Evolutionary conservation across 495 filamentous ascomycete genomes (phyloP), one percentile per base, ranked within the genome.

Genomic region (Hyphodiscus hymeniophilus): DNA sequence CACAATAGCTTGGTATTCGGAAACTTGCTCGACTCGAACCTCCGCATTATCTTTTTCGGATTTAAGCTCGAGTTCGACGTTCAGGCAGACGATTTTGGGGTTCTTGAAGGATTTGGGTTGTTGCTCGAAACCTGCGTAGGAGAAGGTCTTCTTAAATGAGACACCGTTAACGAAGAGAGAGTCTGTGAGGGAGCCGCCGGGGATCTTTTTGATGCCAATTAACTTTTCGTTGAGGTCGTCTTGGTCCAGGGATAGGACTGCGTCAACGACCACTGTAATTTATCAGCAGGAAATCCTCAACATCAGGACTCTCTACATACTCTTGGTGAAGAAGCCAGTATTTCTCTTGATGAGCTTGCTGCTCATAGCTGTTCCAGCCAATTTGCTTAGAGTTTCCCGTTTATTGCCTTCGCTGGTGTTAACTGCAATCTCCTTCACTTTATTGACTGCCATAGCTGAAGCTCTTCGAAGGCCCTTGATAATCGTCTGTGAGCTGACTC

Each of bases 141-240:
- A 89, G 70, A 98, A 98, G 11, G 92, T 98, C 74, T 98, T 98
- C 77, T 98, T 98, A 74, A 98, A 98, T 30, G 92, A 90, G 38
- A 98, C 92, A 62, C 92, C 92, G 64, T 98, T 90, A 56, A 98
- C 84, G 70, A 96, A 98, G 28, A 96, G 79, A 7, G 90, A 95
- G 63, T 98, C 92, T 61, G 95, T 91, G 16, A 98, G 79, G 38
- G 89, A 94, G 68, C 92, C 92, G 63, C 92, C 92, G 41, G 90
- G 91, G 50, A 97, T 85, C 69, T 95, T 95, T 74, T 98, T 98
- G 63, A 96, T 79, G 57, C 92, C 92, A 58, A 98, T 97, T 65
- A 97, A 80, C 63, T 89, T 96, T 63, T 96, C 92, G 70, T 96
- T 95, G 26, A 98, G 78, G 63, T 96, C 90, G 48, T 94, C 85